These are phyloP conservation scores for Hypholoma fasciculare DNA, from an alignment of 768 basidiomycete genomes.

Conservation along the genomic window DNA sequence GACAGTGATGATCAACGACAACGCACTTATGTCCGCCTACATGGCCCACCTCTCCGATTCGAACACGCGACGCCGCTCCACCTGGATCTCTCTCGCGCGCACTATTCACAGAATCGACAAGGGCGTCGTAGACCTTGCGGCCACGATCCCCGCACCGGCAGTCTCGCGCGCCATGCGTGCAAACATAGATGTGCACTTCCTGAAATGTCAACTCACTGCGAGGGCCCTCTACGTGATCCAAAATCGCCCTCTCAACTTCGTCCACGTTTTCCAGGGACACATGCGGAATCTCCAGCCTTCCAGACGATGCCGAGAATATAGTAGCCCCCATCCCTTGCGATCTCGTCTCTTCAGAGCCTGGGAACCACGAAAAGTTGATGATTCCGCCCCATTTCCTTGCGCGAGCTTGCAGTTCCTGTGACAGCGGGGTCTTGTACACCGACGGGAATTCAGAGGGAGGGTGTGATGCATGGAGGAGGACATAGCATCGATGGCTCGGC, in stretches of 20 bases:
- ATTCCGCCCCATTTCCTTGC: conserved; percentile 50
- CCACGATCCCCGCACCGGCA: conserved; percentile 78
- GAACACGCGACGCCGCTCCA: conserved; percentile 26
- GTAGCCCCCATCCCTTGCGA: conserved; percentile 34
- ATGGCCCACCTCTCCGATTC: conserved; percentile 71
- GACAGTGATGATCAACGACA: background rate
- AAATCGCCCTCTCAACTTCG: conserved; percentile 40
- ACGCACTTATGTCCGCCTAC: conserved; percentile 77
- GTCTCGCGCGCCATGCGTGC: conserved; percentile 78
- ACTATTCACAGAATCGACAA: conserved; percentile 51
- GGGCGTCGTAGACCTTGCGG: conserved; percentile 49
- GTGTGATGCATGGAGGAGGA: conserved; percentile 51
- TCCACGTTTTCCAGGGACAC: conserved; percentile 52
- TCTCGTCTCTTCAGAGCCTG: background rate
- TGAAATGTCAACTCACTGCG: conserved; percentile 6
- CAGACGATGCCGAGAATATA: conserved; percentile 49
- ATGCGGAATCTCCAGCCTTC: conserved; percentile 48
- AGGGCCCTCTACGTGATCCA: conserved; percentile 23
- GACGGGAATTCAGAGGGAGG: conserved; percentile 52
- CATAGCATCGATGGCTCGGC: conserved; percentile 50
- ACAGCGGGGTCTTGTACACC: conserved; percentile 46
- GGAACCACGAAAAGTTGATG: conserved; percentile 63
- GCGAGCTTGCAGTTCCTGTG: conserved; percentile 47
- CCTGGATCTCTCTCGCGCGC: conserved; percentile 29
- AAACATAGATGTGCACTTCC: conserved; percentile 59